A percentile compares a stretch with the other conserved stretches of the same genome.
phyloP scores from a whole-genome alignment of 2,329 filamentous ascomycete genomes.

The Trichocomaceae sp. region DNA sequence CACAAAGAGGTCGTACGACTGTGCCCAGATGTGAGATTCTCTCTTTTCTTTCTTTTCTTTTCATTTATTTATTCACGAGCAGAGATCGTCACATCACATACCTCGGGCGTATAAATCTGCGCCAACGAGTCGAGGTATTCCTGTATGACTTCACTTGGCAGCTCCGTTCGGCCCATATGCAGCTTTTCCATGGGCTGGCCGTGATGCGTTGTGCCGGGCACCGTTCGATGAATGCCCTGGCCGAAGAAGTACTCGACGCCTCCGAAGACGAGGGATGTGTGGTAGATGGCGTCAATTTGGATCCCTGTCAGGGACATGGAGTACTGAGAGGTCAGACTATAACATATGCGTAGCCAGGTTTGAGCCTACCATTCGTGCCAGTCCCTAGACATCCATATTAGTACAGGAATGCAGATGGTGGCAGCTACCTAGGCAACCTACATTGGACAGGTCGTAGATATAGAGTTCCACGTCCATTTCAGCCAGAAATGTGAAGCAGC shows the following conservation, averaged over 20 bases:
- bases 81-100: no score
- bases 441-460: constrained; percentile 68
- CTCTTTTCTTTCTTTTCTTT: no score
- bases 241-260: constrained; percentile 90
- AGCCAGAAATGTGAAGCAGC: neutral
- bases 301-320: constrained; percentile 55
- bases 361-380: constrained; percentile 45
- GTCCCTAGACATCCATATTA: constrained; percentile 39
- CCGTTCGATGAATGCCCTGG: constrained; percentile 73
- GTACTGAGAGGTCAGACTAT: constrained; percentile 37
- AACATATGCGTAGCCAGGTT: neutral
- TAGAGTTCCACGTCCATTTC: constrained; percentile 70
- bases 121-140: constrained; percentile 83
- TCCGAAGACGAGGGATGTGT: constrained; percentile 80
- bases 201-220: constrained; percentile 77
- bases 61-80: no score
- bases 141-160: constrained; percentile 73
- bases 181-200: constrained; percentile 73
- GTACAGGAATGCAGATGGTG: no score
- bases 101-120: constrained; percentile 73
- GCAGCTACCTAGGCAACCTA: no score
- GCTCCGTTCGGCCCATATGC: constrained; percentile 65
- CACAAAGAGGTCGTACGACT: constrained; percentile 76
- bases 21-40: neutral
- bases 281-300: constrained; percentile 87